A percentile compares a stretch with the other conserved stretches of the same genome.
Conservation (phyloP, 2,329 filamentous ascomycete genomes). For the Emergomyces orientalis region DNA sequence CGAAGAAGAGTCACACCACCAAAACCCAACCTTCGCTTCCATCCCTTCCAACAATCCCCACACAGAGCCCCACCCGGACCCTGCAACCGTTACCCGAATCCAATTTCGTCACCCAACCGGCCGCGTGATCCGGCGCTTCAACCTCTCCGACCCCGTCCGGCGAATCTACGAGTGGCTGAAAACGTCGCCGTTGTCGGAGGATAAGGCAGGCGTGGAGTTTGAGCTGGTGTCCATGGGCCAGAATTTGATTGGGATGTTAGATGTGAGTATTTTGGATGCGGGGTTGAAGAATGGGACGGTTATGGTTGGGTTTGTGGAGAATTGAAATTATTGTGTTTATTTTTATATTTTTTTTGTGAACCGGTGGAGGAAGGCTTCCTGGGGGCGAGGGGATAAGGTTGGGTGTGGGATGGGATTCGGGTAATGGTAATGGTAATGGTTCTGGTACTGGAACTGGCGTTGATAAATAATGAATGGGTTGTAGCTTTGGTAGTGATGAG, state of each 20-base stretch:
- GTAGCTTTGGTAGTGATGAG: background rate
- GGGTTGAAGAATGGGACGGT: constrained; percentile 88
- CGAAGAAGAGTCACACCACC: constrained; percentile 19
- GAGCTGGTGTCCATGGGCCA: constrained; percentile 82
- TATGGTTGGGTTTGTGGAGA: constrained; percentile 82
- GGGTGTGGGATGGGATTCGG: background rate
- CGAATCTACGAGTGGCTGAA: constrained; percentile 96
- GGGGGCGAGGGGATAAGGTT: background rate
- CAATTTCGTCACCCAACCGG: constrained; percentile 83
- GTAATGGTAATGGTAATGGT: background rate
- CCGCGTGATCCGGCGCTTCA: constrained; percentile 79
- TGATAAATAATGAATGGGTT: background rate
- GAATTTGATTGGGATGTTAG: constrained; percentile 69
- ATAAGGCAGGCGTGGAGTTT: constrained; percentile 68
- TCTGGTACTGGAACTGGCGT: background rate
- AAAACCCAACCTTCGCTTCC: constrained; percentile 49
- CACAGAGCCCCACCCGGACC: constrained; percentile 62
- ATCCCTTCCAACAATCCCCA: constrained; percentile 69
- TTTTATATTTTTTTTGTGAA: too few relatives aligned
- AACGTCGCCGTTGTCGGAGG: constrained; percentile 64
- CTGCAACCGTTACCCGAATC: constrained; percentile 70
- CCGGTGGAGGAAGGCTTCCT: too few relatives aligned
- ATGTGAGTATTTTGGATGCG: constrained; percentile 65
- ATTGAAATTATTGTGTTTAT: constrained; percentile 18
- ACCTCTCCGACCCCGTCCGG: constrained; percentile 62